A percentile compares a stretch with the other conserved stretches of the same genome.
Conservation (phyloP, 2,329 filamentous ascomycete genomes). For the Calonectria pteridis region DNA sequence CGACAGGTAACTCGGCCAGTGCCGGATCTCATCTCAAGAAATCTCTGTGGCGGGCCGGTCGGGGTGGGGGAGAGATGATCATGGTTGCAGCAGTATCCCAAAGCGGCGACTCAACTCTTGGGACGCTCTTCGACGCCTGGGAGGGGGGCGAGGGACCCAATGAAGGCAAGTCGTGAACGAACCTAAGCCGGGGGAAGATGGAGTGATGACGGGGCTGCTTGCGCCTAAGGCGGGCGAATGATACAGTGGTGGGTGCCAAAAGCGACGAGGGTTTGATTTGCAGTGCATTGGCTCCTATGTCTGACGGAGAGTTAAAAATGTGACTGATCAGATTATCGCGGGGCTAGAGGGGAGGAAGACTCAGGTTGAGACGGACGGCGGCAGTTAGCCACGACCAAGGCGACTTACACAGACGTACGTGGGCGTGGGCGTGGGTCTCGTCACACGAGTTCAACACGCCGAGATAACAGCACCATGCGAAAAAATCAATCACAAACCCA, state of each 20-base stretch:
- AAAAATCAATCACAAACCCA: neutral
- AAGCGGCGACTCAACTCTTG: conserved; percentile 9
- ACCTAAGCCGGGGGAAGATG: neutral
- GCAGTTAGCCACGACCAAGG: neutral
- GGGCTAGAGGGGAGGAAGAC: neutral
- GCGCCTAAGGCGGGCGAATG: conserved; percentile 15
- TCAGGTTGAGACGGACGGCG: conserved; percentile 11
- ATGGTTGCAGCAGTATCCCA: conserved; percentile 12
- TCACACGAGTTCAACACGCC: neutral
- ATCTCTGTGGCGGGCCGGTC: conserved; percentile 22
- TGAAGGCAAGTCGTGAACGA: neutral
- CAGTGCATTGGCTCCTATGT: conserved; percentile 15
- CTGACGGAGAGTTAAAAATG: neutral
- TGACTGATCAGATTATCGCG: conserved; percentile 23
- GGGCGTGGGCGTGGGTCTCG: neutral
- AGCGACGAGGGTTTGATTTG: conserved; percentile 22
- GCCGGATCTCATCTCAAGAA: conserved; percentile 36
- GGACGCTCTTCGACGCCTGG: neutral
- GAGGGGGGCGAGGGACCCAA: neutral
- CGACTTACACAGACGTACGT: conserved; percentile 1
- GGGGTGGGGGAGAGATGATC: conserved; percentile 13
- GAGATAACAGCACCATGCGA: neutral
- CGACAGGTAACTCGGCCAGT: conserved; percentile 31
- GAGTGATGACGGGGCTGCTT: conserved; percentile 8
- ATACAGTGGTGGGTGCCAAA: neutral